Conservation (phyloP, 306 rosid genomes). For the Luffa acutangula region DNA sequence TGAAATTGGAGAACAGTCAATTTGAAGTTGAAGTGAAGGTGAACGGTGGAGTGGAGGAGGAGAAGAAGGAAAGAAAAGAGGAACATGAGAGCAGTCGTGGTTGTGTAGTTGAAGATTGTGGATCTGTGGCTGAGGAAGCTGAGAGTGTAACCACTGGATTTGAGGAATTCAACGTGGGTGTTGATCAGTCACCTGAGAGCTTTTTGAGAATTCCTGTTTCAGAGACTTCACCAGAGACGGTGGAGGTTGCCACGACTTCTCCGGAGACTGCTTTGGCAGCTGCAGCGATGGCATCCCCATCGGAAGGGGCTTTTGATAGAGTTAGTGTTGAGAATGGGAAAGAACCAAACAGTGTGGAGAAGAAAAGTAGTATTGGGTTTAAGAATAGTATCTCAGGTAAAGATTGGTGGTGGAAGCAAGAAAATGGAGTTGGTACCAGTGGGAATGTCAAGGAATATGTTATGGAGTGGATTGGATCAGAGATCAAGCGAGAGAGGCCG, state of each 20-base stretch:
- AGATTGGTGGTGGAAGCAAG: constrained; percentile 80
- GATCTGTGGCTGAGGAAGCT: constrained; percentile 54
- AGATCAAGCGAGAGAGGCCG: constrained; percentile 47
- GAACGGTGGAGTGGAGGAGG: constrained; percentile 14
- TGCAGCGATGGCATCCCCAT: constrained; percentile 11
- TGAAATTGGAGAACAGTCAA: constrained; percentile 29
- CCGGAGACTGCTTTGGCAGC: constrained; percentile 22
- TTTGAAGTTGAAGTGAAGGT: constrained; percentile 21
- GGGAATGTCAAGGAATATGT: constrained; percentile 77
- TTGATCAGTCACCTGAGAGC: constrained; percentile 47
- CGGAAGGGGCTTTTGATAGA: constrained; percentile 8
- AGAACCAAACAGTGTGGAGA: constrained; percentile 13
- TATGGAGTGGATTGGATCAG: constrained; percentile 90
- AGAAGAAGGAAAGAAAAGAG: constrained; percentile 15
- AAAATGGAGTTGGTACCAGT: constrained; percentile 30
- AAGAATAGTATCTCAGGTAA: constrained; percentile 29
- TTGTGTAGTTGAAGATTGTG: constrained; percentile 46
- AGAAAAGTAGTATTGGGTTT: constrained; percentile 27
- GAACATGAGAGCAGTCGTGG: constrained; percentile 31
- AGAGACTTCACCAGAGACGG: constrained; percentile 29
- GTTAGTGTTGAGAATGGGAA: constrained; percentile 33
- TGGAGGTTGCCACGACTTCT: constrained; percentile 11
- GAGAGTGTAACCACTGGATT: constrained; percentile 52
- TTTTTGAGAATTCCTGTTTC: constrained; percentile 13
- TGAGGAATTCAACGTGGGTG: constrained; percentile 38